phyloP scores from a whole-genome alignment of 1,284 basidiomycete species.

The Exsudoporus floridanus region DNA sequence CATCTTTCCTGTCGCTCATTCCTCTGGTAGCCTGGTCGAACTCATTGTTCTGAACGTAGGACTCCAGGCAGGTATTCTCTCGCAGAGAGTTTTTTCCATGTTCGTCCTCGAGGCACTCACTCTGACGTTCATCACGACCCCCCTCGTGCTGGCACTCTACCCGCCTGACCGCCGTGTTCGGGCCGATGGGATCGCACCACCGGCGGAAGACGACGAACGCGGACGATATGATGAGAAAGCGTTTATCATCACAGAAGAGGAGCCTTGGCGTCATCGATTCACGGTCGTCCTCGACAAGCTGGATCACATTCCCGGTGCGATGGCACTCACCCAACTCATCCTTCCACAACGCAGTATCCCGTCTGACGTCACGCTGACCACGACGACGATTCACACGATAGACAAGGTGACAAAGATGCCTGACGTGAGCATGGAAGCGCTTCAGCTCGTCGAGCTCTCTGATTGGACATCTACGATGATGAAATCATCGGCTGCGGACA shows the following conservation, averaged over 20 bases:
- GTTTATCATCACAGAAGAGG: conserved; percentile 16
- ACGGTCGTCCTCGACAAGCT: conserved; percentile 86
- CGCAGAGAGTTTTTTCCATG: conserved; percentile 78
- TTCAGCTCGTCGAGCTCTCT: conserved; percentile 87
- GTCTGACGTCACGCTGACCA: background rate
- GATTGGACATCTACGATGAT: conserved; percentile 90
- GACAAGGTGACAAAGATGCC: conserved; percentile 9
- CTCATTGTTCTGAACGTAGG: conserved; percentile 97
- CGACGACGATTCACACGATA: background rate
- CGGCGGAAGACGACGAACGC: conserved; percentile 4
- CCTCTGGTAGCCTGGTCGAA: conserved; percentile 66
- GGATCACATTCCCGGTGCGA: conserved; percentile 80
- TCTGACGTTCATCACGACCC: conserved; percentile 90
- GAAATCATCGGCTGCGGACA: conserved; percentile 77
- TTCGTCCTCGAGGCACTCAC: conserved; percentile 88
- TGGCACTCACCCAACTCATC: conserved; percentile 67
- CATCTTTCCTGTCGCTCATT: background rate
- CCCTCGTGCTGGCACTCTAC: conserved; percentile 74
- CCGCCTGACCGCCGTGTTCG: conserved; percentile 58
- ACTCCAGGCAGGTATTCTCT: conserved; percentile 78
- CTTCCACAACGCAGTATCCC: conserved; percentile 8
- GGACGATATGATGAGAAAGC: conserved; percentile 17
- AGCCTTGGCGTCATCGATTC: conserved; percentile 45
- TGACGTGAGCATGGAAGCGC: conserved; percentile 53
- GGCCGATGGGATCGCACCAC: background rate